Percentiles rank a stretch among this genome's conserved stretches.
Evolutionary conservation across 495 filamentous ascomycete genomes (phyloP).

Genomic region (Sporormia fimetaria): DNA sequence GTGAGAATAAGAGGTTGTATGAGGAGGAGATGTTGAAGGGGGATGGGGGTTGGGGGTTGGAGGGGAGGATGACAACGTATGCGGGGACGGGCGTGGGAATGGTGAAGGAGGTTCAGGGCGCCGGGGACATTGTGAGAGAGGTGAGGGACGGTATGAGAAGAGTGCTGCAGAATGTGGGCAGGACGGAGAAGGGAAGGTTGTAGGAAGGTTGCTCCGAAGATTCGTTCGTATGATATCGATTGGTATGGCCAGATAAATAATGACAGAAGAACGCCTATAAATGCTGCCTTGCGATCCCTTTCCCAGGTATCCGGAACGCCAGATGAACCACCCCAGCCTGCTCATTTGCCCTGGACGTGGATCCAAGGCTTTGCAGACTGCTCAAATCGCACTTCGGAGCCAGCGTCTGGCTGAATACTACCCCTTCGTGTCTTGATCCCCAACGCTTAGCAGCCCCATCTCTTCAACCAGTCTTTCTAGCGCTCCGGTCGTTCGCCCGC

Average conservation of each 20-base stretch:
- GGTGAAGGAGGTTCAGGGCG: slow-evolving; percentile 37
- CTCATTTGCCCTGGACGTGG: no score
- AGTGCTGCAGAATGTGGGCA: slow-evolving; percentile 16
- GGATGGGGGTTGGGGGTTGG: slow-evolving; percentile 50
- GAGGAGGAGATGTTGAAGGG: slow-evolving; percentile 39
- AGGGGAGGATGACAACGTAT: slow-evolving; percentile 61
- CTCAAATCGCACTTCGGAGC: no score
- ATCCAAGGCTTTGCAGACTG: no score
- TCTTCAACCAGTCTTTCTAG: slow-evolving; percentile 21
- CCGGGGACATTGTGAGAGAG: slow-evolving; percentile 38
- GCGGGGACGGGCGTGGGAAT: slow-evolving; percentile 46
- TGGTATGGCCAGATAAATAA: no score
- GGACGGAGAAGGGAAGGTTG: no score
- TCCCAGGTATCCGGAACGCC: no score
- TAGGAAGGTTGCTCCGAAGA: no score
- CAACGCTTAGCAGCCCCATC: slow-evolving; percentile 1
- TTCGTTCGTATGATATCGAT: no score
- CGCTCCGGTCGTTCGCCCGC: slow-evolving; percentile 27
- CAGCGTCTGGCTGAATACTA: no score
- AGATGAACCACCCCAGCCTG: no score
- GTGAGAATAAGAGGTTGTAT: slow-evolving; percentile 50
- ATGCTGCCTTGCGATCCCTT: no score
- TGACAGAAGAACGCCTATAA: no score
- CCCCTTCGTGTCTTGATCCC: neutral
- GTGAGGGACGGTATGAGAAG: slow-evolving; percentile 26